Evolutionary conservation across 495 filamentous ascomycete genomes (phyloP).

Genomic region (Parmelia sp.): DNA sequence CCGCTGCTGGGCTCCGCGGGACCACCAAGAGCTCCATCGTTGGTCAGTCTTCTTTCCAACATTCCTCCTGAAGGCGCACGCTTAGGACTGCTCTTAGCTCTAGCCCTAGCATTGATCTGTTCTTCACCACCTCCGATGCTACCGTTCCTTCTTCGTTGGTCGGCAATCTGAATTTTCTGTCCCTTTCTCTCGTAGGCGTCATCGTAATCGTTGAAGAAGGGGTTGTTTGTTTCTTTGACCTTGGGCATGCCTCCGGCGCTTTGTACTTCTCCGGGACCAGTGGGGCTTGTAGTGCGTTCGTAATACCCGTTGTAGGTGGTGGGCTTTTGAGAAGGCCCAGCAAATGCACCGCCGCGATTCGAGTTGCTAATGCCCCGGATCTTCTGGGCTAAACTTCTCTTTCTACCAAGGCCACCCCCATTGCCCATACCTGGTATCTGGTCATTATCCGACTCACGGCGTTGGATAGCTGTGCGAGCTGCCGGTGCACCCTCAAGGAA

Average conservation of each 20-base stretch:
- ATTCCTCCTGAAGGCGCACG: conserved; percentile 32
- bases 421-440: conserved; percentile 34
- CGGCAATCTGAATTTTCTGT: conserved; percentile 49
- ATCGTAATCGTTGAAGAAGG: conserved; percentile 83
- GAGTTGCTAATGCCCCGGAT: conserved; percentile 62
- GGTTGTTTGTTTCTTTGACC: conserved; percentile 51
- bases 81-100: conserved; percentile 60
- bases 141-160: conserved; percentile 40
- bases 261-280: conserved; percentile 29
- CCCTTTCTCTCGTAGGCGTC: conserved; percentile 66
- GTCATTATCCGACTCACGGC: conserved; percentile 61
- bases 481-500: conserved; percentile 95
- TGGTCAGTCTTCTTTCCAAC: conserved; percentile 63
- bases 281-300: conserved; percentile 22
- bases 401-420: conserved; percentile 66
- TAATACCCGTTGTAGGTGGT: conserved; percentile 43
- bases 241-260: conserved; percentile 32
- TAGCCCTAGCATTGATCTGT: conserved; percentile 32
- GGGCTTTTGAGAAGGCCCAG: conserved; percentile 43
- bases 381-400: conserved; percentile 88
- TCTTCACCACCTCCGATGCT: conserved; percentile 37
- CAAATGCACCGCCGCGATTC: conserved; percentile 41
- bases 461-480: conserved; percentile 73
- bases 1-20: conserved; percentile 9
- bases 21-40: conserved; percentile 47